Conservation (phyloP, 305 asterid species). For the Ilex paraguariensis region DNA sequence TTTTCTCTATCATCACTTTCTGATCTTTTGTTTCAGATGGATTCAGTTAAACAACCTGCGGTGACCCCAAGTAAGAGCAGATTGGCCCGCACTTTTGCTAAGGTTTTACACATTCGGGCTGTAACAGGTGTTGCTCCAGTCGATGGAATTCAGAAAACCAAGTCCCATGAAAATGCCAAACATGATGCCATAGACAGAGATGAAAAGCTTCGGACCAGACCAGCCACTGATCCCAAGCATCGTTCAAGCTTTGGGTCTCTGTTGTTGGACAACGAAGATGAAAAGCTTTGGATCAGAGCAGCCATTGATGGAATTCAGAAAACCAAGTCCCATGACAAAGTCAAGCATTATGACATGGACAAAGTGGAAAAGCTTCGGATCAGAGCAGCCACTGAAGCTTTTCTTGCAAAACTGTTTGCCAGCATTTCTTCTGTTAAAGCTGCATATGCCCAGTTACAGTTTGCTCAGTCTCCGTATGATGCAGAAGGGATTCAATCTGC, state of each 20-base stretch:
- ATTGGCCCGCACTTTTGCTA: conserved; percentile 36
- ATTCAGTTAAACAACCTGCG: conserved; percentile 24
- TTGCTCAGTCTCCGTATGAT: conserved; percentile 74
- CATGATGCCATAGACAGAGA: conserved; percentile 26
- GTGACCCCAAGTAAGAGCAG: conserved; percentile 33
- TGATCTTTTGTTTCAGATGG: conserved; percentile 37
- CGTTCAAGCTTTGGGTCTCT: neutral
- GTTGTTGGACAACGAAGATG: neutral
- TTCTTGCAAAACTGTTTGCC: conserved; percentile 71
- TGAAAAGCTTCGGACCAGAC: conserved; percentile 20
- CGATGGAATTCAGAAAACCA: conserved; percentile 18
- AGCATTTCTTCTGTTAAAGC: conserved; percentile 66
- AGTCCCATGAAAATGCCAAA: conserved; percentile 25
- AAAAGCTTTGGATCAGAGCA: neutral
- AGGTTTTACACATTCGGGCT: conserved; percentile 31
- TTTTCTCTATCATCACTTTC: conserved; percentile 24
- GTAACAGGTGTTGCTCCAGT: neutral
- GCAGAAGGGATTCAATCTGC: conserved; percentile 72
- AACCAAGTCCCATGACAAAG: conserved; percentile 24
- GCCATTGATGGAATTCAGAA: conserved; percentile 12
- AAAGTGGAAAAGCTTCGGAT: conserved; percentile 25
- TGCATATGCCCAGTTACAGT: conserved; percentile 71
- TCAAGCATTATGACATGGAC: conserved; percentile 20
- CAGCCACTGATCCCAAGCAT: conserved; percentile 22
- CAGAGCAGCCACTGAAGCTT: conserved; percentile 45